Percentiles rank a stretch among this genome's conserved stretches.
phyloP scores from a whole-genome alignment of 2,329 filamentous ascomycete genomes.

The Sclerotinia trifoliorum region DNA sequence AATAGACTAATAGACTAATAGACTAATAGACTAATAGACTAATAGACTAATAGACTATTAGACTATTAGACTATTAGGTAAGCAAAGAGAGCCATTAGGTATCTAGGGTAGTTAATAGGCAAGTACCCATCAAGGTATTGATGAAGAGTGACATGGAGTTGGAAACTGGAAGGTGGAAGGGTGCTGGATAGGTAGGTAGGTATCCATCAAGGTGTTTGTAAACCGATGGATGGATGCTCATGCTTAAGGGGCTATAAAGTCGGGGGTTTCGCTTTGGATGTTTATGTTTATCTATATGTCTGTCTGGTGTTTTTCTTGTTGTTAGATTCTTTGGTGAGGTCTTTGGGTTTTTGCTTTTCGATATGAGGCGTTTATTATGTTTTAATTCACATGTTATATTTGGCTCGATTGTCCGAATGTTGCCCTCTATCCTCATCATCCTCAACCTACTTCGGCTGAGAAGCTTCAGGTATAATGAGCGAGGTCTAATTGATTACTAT shows the following conservation, averaged over 20 bases:
- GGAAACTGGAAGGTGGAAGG: not conserved
- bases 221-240: not conserved
- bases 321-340: too few relatives aligned
- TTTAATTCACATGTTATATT: not conserved
- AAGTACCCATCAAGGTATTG: constrained; percentile 6
- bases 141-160: not conserved
- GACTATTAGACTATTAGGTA: not conserved
- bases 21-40: not conserved
- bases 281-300: too few relatives aligned
- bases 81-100: not conserved
- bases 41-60: not conserved
- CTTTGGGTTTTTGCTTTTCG: too few relatives aligned
- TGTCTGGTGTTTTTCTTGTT: too few relatives aligned
- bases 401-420: not conserved
- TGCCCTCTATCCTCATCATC: not conserved
- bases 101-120: not conserved
- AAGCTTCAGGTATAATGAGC: not conserved
- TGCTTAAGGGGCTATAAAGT: not conserved
- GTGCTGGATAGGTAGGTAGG: not conserved
- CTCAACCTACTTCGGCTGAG: not conserved
- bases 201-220: not conserved
- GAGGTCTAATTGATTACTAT: not conserved
- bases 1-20: not conserved
- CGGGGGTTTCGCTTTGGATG: not conserved
- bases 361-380: too few relatives aligned